phyloP scores from a whole-genome alignment of 2,329 filamentous ascomycete genomes.

The Stenocarpella maydis region DNA sequence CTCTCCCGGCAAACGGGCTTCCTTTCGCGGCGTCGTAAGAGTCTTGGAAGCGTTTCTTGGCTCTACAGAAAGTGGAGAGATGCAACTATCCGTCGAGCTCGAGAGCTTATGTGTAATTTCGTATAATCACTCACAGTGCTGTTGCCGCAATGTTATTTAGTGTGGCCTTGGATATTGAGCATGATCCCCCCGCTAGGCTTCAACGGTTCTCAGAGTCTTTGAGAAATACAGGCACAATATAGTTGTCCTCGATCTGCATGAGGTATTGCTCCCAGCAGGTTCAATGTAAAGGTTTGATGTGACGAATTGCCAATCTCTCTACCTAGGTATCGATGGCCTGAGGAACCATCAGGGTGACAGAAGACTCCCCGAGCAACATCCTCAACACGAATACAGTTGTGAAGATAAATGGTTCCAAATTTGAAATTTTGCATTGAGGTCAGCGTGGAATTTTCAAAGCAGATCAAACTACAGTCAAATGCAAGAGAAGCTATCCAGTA shows the following conservation, averaged over 20 bases:
- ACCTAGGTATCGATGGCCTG: neutral
- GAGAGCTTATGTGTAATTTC: neutral
- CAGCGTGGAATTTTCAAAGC: too few species aligned
- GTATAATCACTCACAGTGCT: too few species aligned
- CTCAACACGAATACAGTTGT: neutral
- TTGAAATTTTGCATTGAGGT: too few species aligned
- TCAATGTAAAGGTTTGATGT: too few species aligned
- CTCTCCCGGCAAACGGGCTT: slow-evolving; percentile 17
- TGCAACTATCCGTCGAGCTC: neutral
- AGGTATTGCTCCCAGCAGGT: neutral
- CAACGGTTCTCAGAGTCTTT: too few species aligned
- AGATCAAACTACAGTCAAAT: accelerated
- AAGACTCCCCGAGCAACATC: neutral
- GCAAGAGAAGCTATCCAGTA: neutral
- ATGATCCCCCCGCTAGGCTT: too few species aligned
- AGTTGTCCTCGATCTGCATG: too few species aligned
- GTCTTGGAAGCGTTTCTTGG: slow-evolving; percentile 17
- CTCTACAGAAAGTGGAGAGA: slow-evolving; percentile 3
- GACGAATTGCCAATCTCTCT: neutral
- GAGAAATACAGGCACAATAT: too few species aligned
- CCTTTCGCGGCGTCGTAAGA: slow-evolving; percentile 17
- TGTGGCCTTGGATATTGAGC: too few species aligned
- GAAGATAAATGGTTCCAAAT: too few species aligned
- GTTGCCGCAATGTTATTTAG: too few species aligned
- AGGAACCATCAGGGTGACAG: neutral